Evolutionary conservation across 1,284 basidiomycete species (phyloP), one percentile per base, ranked within the genome.

Genomic region (Cryptococcus floricola): DNA sequence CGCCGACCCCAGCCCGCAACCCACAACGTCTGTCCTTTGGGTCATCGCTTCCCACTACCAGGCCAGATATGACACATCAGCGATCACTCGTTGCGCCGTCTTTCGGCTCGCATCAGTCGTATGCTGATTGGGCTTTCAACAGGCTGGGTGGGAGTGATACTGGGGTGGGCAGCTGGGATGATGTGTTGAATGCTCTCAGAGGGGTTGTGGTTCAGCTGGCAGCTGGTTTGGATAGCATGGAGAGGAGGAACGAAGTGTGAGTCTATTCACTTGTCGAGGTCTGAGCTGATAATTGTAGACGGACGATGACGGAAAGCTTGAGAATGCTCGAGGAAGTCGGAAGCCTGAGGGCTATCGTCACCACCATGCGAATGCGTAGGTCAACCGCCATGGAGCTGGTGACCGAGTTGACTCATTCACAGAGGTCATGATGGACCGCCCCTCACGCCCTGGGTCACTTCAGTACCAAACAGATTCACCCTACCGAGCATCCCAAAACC

Each of bases 291-390:
- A 23, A 42, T 28, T 19, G 25, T 53, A 70, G 70, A 2, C 70
- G 70, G 0, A 67, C 66, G 39, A 82, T 84, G 44, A 87, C 88
- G 53, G 89, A 90, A 72, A 82, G 80, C 44, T 78, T 89, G 66
- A 79, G 88, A 49, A 79, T 87, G 49, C 83, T 83, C 51, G 89
- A 91, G 64, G 89, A 92, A 69, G 80, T 91, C 28, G 84, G 84
- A 57, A 84, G 85, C 10, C 67, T 92, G 55, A 81, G 87, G 54
- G 86, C 84, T 19, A 85, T 83, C 51, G 81, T 91, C 45, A 85
- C 89, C 59, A 88, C 88, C 0, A 75, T 93, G 58, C 80, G 89
- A 47, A 87, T 90, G 82, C 89, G 71, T 73, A 39, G 25, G n/a
- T 44, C 28, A 27, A 16, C 14, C 39, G 5, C 31, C 10, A 8